Evolutionary conservation across 371 early-diverging fungal species (phyloP), one percentile per base, ranked within the genome.

Genomic region (Syncephalastrum racemosum): DNA sequence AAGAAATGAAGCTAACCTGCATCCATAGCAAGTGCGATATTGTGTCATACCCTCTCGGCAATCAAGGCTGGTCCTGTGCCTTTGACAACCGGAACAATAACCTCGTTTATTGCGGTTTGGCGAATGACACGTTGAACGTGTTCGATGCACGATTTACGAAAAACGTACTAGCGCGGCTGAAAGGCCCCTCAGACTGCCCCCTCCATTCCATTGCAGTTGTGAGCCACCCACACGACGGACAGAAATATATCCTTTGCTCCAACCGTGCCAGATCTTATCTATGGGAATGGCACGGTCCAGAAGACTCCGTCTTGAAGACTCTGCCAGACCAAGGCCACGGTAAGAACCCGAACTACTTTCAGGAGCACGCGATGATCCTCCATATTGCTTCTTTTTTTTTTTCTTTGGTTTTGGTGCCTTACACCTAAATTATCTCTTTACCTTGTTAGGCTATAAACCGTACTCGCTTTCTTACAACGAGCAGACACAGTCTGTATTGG

Each of bases 101-200:
- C 45, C 12, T 62, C 1, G 43, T 78, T 4, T 74, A 74, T 18
- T 78, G 78, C 60, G 78, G 78, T 6, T 20, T 70, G 3, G 57
- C 56, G 2, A 67, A 63, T 19, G 64, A 66, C 18, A 59, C 62
- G 4, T 42, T 74, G 2, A 50, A 64, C 44, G 45, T 78, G 0
- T 78, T 56, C 55, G 78, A 78, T 39, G 60, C 66, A 13, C 64
- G 78, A 10, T 72, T 74, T 27, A 74, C 75, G 3, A 72, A 60
- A 22, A 25, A 18, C 6, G 22, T 20, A 22, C 8, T 63, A 2
- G 50, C 50, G 13, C 54, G 20, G 6, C 40, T 63, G 4, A 14
- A 43, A 53, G n/a, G 31, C 16, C 31, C 15, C 49, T 5, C 27
- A 14, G 23, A 25, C 16, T 45, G 43, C 14, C 44, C 60, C 7